Base-by-base conservation (phyloP, 2,329 filamentous ascomycete species). In the Fusarium coffeatum region DNA sequence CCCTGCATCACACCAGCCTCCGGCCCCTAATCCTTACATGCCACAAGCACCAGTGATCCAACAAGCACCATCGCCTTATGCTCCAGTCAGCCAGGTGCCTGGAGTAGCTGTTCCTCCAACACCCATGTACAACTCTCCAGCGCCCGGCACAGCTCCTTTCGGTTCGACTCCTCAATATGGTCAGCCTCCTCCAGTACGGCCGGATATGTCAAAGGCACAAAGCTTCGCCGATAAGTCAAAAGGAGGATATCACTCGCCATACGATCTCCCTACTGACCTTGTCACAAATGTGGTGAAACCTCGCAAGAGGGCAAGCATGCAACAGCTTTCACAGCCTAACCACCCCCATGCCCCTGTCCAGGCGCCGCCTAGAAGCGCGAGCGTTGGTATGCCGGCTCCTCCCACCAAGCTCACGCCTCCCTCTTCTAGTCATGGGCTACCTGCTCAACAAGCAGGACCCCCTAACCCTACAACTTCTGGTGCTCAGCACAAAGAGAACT, bases 201-300 rank as follows among this genome's bases (percentile, higher is more conserved):
- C 84, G n/a, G 82, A 86, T 66, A 73, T 86, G 62, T 80, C 80
- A 30, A 89, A 89, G 80, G 85, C 88, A 2, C 89, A 97, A 77
- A 98, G 95, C 80, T 99, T 97, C 79, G 93, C 88, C 8, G 92
- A 95, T 79, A 97, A 97, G 79, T 84, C 93, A 5, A 98, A 97
- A 80, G 93, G 93, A 59, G 94, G 95, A 10, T 99, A 99, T 78
- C 87, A 91, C 50, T 98, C 95, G 22, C 96, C 96, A 1, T 99
- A 98, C 75, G 97, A 99, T 81, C 85, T 99, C 22, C 96, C 96
- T 6, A 93, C 96, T 80, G 95, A 98, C 57, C 87, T 99, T 30
- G 72, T 82, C 40, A 76, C 68, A 27, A 77, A 73, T 8, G 65
- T 76, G 18, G 87, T 92, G 28, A 92, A 91, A 72, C 89, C 91